Evolutionary conservation across 176 grass and related monocot species (phyloP).

Genomic region (Aegilops sharonensis): DNA sequence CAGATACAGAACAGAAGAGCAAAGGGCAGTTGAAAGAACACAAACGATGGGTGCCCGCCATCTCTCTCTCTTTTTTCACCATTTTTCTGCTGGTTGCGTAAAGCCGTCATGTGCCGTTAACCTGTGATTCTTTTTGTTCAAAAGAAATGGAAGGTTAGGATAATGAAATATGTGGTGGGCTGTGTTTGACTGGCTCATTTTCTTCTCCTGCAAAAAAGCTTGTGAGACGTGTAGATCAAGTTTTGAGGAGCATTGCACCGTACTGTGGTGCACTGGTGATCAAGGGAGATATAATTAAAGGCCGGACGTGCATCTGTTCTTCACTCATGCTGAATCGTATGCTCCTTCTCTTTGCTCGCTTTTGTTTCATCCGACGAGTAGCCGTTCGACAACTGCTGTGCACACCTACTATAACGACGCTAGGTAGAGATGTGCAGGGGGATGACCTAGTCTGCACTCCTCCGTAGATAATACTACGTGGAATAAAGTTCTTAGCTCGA

Average conservation of each 20-base stretch:
- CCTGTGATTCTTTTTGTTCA: conserved; percentile 41
- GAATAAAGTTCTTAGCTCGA: background rate
- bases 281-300: conserved; percentile 26
- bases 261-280: conserved; percentile 13
- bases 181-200: background rate
- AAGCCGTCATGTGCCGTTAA: conserved; percentile 32
- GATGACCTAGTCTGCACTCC: background rate
- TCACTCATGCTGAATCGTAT: background rate
- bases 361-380: background rate
- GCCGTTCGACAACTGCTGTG: background rate
- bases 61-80: background rate
- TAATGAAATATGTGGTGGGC: background rate
- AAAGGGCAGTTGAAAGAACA: background rate
- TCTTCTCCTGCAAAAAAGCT: conserved; percentile 13
- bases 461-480: background rate
- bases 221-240: conserved; percentile 15
- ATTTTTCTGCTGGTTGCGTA: conserved; percentile 43
- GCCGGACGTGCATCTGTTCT: conserved; percentile 19
- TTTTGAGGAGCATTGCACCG: conserved; percentile 32
- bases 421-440: background rate
- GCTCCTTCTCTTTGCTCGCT: background rate
- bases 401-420: background rate
- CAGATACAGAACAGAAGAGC: background rate
- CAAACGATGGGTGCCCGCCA: background rate
- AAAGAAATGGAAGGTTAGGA: conserved; percentile 41